These are phyloP conservation scores for Deinandra increscens DNA, from an alignment of 129 eudicot species.

Conservation along the genomic window DNA sequence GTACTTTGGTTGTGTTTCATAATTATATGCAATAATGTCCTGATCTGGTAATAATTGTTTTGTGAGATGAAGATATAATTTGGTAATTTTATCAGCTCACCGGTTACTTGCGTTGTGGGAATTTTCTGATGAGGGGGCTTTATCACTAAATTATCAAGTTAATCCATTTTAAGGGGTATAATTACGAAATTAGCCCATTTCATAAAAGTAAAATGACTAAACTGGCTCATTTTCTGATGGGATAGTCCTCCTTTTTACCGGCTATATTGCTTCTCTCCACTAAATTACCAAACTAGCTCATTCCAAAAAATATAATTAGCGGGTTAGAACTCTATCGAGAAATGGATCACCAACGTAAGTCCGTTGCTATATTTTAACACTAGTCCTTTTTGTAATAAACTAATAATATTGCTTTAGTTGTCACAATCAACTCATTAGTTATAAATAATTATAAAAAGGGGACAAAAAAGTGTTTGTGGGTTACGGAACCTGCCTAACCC, in stretches of 20 bases:
- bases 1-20: not conserved
- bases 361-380: not conserved
- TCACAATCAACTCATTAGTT: not conserved
- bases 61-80: not conserved
- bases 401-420: not conserved
- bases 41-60: not conserved
- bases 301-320: not conserved
- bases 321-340: not conserved
- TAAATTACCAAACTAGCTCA: not conserved
- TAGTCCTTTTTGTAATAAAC: not conserved
- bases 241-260: not conserved
- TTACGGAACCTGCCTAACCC: not conserved
- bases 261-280: not conserved
- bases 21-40: not conserved
- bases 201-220: not conserved
- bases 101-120: too few species aligned
- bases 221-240: constrained; percentile 3
- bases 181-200: not conserved
- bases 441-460: not conserved
- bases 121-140: not conserved
- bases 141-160: not conserved
- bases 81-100: not conserved
- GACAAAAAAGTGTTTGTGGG: not conserved
- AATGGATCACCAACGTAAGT: not conserved
- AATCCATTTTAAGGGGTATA: not conserved